Evolutionary conservation across 805 yeast genomes (phyloP).

Genomic region (Candida patagonica): DNA sequence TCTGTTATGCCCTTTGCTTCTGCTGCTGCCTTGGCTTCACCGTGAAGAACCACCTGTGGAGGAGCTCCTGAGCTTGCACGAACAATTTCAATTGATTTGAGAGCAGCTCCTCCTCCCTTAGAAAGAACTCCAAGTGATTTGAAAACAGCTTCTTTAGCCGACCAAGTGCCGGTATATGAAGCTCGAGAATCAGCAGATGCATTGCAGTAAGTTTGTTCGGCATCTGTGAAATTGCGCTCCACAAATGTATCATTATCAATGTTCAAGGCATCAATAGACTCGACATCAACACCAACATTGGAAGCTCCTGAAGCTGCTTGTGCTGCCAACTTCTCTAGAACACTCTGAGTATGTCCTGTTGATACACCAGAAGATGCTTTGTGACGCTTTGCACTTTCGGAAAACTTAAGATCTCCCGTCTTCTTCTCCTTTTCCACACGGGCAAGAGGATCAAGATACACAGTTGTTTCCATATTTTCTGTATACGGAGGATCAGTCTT

Average conservation of each 20-base stretch:
- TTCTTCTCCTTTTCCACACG: constrained; percentile 45
- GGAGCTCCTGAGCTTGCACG: constrained; percentile 73
- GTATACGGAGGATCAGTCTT: constrained; percentile 91
- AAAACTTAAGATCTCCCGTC: constrained; percentile 26
- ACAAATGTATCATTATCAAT: constrained; percentile 83
- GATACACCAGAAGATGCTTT: constrained; percentile 32
- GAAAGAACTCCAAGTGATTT: constrained; percentile 85
- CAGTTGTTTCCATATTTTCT: constrained; percentile 78
- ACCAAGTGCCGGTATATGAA: constrained; percentile 96
- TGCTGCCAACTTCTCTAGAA: constrained; percentile 48
- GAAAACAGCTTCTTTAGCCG: constrained; percentile 98
- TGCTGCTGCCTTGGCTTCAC: constrained; percentile 72
- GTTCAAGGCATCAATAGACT: constrained; percentile 72
- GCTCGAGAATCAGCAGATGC: constrained; percentile 72
- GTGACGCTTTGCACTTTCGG: constrained; percentile 21
- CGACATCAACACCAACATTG: constrained; percentile 96
- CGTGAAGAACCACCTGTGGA: constrained; percentile 60
- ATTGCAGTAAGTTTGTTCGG: constrained; percentile 71
- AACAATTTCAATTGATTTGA: constrained; percentile 80
- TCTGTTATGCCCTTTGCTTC: constrained; percentile 53
- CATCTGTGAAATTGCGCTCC: constrained; percentile 80
- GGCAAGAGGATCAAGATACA: constrained; percentile 93
- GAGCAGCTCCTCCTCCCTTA: constrained; percentile 91
- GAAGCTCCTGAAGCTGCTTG: constrained; percentile 36
- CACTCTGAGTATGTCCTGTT: constrained; percentile 53